phyloP scores from a whole-genome alignment of 257 asterid genomes.

The Nicotiana paniculata region DNA sequence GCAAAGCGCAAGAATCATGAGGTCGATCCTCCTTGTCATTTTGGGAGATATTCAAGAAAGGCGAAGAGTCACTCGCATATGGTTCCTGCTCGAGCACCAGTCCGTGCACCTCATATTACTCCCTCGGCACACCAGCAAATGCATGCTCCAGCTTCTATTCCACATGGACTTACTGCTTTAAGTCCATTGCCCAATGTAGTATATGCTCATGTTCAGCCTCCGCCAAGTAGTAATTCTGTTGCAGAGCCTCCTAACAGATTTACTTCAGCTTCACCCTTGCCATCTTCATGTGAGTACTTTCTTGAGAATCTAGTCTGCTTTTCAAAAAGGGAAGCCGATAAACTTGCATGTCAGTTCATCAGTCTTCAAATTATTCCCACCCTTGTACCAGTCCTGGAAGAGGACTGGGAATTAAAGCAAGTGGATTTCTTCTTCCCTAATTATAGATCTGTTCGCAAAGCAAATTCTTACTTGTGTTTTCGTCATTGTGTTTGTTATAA shows the following conservation, averaged over 20 bases:
- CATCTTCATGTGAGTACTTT: conserved; percentile 64
- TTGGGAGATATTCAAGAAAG: conserved; percentile 45
- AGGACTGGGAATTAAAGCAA: not conserved
- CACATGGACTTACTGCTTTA: conserved; percentile 35
- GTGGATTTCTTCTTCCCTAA: not conserved
- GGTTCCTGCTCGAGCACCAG: conserved; percentile 52
- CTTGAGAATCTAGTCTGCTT: not conserved
- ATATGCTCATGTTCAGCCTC: conserved; percentile 50
- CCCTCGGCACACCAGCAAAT: conserved; percentile 33
- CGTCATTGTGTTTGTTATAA: not conserved
- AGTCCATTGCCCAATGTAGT: conserved; percentile 49
- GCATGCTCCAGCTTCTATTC: conserved; percentile 23
- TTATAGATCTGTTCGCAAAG: not conserved
- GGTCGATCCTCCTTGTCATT: conserved; percentile 58
- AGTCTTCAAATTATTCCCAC: not conserved
- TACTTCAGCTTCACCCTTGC: conserved; percentile 46
- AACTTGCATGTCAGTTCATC: not conserved
- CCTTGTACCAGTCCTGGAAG: not conserved
- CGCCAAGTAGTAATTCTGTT: conserved; percentile 34
- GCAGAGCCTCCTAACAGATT: conserved; percentile 43
- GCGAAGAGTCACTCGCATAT: conserved; percentile 28
- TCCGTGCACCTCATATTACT: conserved; percentile 41
- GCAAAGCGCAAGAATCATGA: conserved; percentile 27
- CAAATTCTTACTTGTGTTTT: not conserved
- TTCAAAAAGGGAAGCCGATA: not conserved